Base-by-base conservation (phyloP, 495 filamentous ascomycete species). In the Aspergillus baeticus region DNA sequence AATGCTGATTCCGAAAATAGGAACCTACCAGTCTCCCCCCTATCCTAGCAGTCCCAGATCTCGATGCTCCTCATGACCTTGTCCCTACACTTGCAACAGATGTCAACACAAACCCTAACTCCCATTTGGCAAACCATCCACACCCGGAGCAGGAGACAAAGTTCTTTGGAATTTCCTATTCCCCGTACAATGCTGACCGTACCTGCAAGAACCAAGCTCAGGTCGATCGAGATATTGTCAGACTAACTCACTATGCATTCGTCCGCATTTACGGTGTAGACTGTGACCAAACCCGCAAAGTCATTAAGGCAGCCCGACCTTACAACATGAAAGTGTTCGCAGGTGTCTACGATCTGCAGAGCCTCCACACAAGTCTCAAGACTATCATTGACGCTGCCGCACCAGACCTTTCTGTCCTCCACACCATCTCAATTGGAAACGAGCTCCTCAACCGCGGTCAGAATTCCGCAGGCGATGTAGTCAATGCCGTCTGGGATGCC, bases 211-310 rank as follows among this genome's bases (percentile, higher is more conserved):
- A 74, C n/a, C 70, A 77, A 49, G 68, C 70, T 10, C 74, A 87
- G 58, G 79, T 96, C 17, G 74, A 80, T 54, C 58, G 66, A 1
- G 91, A 96, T 64, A 79, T 94, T 51, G 69, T 69, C 42, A 65
- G 79, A 39, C 71, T 82, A 11, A 69, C 69, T 5, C 63, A 66
- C 6, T 90, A 85, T 71, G 67, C 77, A 11, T 66, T 84, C 23
- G 68, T 96, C 48, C 87, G 92, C 50, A 80, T 92, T 61, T 96
- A 96, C 67, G 91, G 91, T 34, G 81, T 82, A 31, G 89, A 91
- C 67, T 95, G 91, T 70, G 74, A 88, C 61, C 87, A 91, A 63
- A 77, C 90, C 11, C 59, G 72, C 1, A 81, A 73, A 10, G 84
- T 88, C 5, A 66, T 85, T 5, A 64, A 72, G 6, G 86, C 86